Base-by-base conservation (phyloP, 2,329 filamentous ascomycete genomes). In the Fusarium sp. region DNA sequence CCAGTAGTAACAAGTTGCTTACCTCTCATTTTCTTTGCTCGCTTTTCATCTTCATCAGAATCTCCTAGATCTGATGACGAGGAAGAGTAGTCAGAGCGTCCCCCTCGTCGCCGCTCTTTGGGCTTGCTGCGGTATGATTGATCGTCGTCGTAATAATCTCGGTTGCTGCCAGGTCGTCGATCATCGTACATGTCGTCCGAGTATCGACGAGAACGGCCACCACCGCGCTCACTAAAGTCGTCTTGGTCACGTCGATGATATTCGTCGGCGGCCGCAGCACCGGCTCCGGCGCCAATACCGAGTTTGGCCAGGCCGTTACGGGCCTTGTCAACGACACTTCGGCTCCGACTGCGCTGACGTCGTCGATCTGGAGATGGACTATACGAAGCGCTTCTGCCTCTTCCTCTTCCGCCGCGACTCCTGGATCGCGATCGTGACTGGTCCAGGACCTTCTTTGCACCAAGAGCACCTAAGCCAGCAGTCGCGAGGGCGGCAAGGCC, bases 401-500 rank as follows among this genome's bases (percentile, higher is more conserved):
- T 81, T 49, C 84, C 83, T 22, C 85, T 81, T 51, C 86, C 83
- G 62, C 85, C 81, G 51, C 86, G 84, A 65, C 86, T 88, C 60
- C 76, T 77, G 24, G 78, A 80, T 64, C 88, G 85, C 10, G 87
- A 89, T 30, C 82, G 84, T 14, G 87, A 89, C n/a, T 82, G 79
- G n/a, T 78, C 84, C 35, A 83, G 72, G 45, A 86, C 76, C 79
- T 90, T 90, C 81, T 90, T 90, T 47, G 83, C 87, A 39, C 85
- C 86, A 14, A 90, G 69, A 10, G 86, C 87, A 54, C 87, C 87
- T 5, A 90, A 75, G 20, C 87, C 88, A 28, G 88, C 88, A 2
- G 88, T 89, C 14, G 88, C 87, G 43, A 90, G 81, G 26, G 87
- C 88, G 22, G 88, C 88, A n/a, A 90, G 83, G 32, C 87, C 86